Evolutionary conservation across 768 basidiomycete genomes (phyloP).

Genomic region (Lactarius pseudohatsudake): DNA sequence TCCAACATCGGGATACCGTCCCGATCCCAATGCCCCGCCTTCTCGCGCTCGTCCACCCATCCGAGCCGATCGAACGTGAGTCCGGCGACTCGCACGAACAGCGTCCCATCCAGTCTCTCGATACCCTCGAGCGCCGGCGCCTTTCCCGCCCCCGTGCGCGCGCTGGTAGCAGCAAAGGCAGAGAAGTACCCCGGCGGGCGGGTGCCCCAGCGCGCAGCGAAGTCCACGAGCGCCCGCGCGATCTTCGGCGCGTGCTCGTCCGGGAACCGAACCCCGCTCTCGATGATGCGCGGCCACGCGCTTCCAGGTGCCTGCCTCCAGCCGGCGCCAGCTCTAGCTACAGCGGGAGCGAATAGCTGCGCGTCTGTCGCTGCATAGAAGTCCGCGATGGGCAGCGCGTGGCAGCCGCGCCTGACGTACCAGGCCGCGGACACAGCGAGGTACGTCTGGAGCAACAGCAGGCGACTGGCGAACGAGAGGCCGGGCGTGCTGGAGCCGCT

Average conservation of each 20-base stretch:
- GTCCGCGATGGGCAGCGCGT: constrained; percentile 46
- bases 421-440: constrained; percentile 50
- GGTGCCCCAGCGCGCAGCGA: constrained; percentile 42
- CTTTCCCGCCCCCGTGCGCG: background rate
- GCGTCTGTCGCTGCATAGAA: constrained; percentile 42
- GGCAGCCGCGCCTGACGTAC: constrained; percentile 58
- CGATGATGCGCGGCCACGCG: constrained; percentile 57
- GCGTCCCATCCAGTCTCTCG: constrained; percentile 55
- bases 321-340: background rate
- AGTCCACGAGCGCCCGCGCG: constrained; percentile 51
- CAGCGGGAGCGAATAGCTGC: constrained; percentile 11
- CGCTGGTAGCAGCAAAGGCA: constrained; percentile 9
- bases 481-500: background rate
- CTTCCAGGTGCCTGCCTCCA: background rate
- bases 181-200: constrained; percentile 37
- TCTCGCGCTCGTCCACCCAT: constrained; percentile 15
- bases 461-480: constrained; percentile 43
- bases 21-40: constrained; percentile 3
- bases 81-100: constrained; percentile 59
- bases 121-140: constrained; percentile 44
- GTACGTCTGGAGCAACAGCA: constrained; percentile 54
- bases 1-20: background rate
- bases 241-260: constrained; percentile 56
- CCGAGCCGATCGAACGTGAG: constrained; percentile 42
- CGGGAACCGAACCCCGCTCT: constrained; percentile 52